Evolutionary conservation across 352 stramenopile genomes (phyloP).

Genomic region (Peronospora destructor): DNA sequence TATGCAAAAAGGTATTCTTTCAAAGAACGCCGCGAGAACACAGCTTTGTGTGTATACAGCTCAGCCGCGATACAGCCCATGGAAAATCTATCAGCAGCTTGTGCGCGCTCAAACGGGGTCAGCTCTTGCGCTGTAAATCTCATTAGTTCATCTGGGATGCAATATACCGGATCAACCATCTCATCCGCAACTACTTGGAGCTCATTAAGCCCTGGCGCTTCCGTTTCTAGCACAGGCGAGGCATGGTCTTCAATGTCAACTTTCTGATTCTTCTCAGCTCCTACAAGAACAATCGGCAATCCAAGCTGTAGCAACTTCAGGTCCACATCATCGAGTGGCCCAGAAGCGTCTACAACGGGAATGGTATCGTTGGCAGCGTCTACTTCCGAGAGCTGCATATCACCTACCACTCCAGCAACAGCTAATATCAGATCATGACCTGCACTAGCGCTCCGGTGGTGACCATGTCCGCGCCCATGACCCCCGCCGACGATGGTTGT

Average conservation of each 20-base stretch:
- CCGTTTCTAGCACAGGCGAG: background rate
- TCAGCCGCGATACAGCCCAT: slow-evolving; percentile 67
- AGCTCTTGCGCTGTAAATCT: slow-evolving; percentile 8
- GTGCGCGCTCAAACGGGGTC: slow-evolving; percentile 26
- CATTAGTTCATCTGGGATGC: slow-evolving; percentile 19
- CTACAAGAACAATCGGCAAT: slow-evolving; percentile 39
- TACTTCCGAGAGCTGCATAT: slow-evolving; percentile 35
- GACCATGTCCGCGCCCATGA: slow-evolving; percentile 15
- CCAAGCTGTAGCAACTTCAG: slow-evolving; percentile 48
- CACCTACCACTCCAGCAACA: slow-evolving; percentile 13
- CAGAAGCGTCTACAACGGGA: slow-evolving; percentile 12
- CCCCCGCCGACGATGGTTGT: slow-evolving; percentile 17
- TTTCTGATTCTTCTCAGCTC: slow-evolving; percentile 3
- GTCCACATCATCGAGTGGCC: slow-evolving; percentile 51
- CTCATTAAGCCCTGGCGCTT: slow-evolving; percentile 5
- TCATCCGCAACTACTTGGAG: slow-evolving; percentile 28
- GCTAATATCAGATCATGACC: slow-evolving; percentile 25
- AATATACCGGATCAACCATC: slow-evolving; percentile 40
- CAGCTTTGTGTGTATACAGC: slow-evolving; percentile 44
- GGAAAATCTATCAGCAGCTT: slow-evolving; percentile 49
- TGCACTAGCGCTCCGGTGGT: slow-evolving; percentile 22
- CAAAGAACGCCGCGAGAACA: slow-evolving; percentile 56
- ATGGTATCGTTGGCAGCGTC: slow-evolving; percentile 24
- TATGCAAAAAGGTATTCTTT: slow-evolving; percentile 31
- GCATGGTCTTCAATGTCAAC: slow-evolving; percentile 3